phyloP scores from a whole-genome alignment of 306 rosid genomes.

The Pterocarpus macrocarpus region DNA sequence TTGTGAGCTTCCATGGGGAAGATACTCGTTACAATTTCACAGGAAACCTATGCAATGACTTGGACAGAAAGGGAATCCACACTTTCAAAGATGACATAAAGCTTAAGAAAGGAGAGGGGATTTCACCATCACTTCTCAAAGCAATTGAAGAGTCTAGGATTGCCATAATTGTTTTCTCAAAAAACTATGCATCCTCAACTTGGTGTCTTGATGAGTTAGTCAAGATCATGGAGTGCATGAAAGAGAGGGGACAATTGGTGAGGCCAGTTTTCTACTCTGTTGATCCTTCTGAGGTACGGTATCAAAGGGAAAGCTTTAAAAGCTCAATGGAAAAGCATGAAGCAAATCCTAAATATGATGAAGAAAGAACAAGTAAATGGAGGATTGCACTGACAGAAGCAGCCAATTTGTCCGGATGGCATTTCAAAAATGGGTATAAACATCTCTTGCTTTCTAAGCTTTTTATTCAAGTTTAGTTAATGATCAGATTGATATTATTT shows the following conservation, averaged over 20 bases:
- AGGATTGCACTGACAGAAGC: constrained; percentile 27
- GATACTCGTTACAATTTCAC: constrained; percentile 43
- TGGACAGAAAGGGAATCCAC: constrained; percentile 44
- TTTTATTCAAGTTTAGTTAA: neutral
- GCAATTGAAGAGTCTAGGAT: constrained; percentile 47
- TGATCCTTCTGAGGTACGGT: constrained; percentile 41
- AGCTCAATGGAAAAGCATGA: constrained; percentile 30
- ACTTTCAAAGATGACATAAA: constrained; percentile 37
- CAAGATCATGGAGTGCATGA: constrained; percentile 38
- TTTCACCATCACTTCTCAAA: constrained; percentile 2
- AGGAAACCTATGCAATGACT: constrained; percentile 28
- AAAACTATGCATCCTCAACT: constrained; percentile 41
- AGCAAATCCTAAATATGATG: neutral
- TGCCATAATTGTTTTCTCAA: constrained; percentile 40
- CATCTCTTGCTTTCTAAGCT: neutral
- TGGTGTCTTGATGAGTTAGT: constrained; percentile 48
- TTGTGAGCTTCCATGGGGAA: constrained; percentile 39
- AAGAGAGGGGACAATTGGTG: constrained; percentile 36
- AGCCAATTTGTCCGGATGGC: constrained; percentile 49
- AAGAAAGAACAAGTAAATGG: constrained; percentile 22
- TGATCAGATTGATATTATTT: neutral
- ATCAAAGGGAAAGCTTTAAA: constrained; percentile 40
- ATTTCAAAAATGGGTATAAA: constrained; percentile 42
- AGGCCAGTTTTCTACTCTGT: constrained; percentile 34
- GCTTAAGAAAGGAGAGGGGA: constrained; percentile 41